Evolutionary conservation across 371 early-diverging fungal genomes (phyloP), one percentile per base, ranked within the genome.

Genomic region (Rhizomucor miehei): DNA sequence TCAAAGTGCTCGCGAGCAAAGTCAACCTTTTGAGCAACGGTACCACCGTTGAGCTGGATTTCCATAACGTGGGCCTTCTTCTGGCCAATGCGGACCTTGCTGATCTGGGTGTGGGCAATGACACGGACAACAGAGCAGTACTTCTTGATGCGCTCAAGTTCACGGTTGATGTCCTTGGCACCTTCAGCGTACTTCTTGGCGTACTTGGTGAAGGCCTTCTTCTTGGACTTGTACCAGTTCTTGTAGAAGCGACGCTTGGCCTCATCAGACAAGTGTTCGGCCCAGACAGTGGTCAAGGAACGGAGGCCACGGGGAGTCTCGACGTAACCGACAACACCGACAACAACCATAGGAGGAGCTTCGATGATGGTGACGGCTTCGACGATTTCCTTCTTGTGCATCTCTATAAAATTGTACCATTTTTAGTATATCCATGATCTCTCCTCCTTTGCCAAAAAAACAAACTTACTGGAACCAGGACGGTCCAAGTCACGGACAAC

Each of bases 11-110:
- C 85, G 62, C 92, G 84, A 65, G 98, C 99, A 87, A 89, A 99
- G 71, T 98, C 93, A 66, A 99, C 97, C 90, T 99, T 99, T 71
- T 98, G 89, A 60, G 92, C 87, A 62, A 99, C 80, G 65, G 91
- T 88, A 59, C 99, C 99, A 80, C 99, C 99, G 87, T 99, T 99
- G 59, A 99, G 81, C 85, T 99, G 99, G 74, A 99, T 89, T 86
- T 99, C 99, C 90, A 95, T 90, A 63, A 99, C 80, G 85, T 99
- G 99, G 57, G 99, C 99, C 89, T 98, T 99, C 90, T 98, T 98
- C 80, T 95, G 95, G 64, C 97, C 92, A 60, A 93, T 70, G 75
- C 89, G 89, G 69, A 96, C 88, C 87, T 95, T 94, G 77, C 82
- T 76, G 80, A 97, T 88, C 83, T 99, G 99, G 53, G 99, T 98